These are phyloP conservation scores for Xerocomus minutiporus DNA, from an alignment of 1,284 basidiomycete species.

Conservation along the genomic window DNA sequence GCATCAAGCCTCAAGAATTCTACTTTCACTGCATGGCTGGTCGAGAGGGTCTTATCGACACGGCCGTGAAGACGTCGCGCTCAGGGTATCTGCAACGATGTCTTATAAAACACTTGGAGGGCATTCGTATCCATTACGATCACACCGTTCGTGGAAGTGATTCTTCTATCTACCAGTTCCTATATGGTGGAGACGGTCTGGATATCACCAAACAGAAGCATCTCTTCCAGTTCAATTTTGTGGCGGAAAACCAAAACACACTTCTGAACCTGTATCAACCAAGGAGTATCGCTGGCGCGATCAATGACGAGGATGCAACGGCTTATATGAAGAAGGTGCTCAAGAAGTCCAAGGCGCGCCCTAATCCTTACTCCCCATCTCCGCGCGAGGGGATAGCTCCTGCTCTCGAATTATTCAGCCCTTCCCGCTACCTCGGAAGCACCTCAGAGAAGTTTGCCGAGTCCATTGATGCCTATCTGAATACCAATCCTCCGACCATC, in stretches of 20 bases:
- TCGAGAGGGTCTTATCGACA: conserved; percentile 97
- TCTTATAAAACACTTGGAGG: conserved; percentile 98
- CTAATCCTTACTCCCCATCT: conserved; percentile 42
- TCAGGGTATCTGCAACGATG: conserved; percentile 98
- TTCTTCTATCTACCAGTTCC: conserved; percentile 91
- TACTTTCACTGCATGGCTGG: conserved; percentile 99
- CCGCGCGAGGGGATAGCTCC: conserved; percentile 64
- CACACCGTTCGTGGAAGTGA: conserved; percentile 97
- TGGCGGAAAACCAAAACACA: conserved; percentile 82
- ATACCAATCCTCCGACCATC: conserved; percentile 66
- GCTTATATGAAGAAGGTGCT: conserved; percentile 89
- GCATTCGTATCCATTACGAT: conserved; percentile 95
- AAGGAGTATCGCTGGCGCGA: conserved; percentile 50
- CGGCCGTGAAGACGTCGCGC: conserved; percentile 97
- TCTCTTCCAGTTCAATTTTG: conserved; percentile 89
- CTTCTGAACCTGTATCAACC: conserved; percentile 76
- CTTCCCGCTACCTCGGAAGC: conserved; percentile 79
- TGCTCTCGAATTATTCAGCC: conserved; percentile 73
- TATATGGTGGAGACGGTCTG: conserved; percentile 94
- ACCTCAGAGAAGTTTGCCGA: conserved; percentile 92
- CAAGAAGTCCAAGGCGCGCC: conserved; percentile 58
- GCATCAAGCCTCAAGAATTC: conserved; percentile 97
- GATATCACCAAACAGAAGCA: conserved; percentile 97
- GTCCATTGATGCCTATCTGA: conserved; percentile 78
- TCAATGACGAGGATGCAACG: conserved; percentile 68